These are phyloP conservation scores for Rhizopus arrhizus DNA, from an alignment of 371 early-diverging fungal species.

Conservation along the genomic window DNA sequence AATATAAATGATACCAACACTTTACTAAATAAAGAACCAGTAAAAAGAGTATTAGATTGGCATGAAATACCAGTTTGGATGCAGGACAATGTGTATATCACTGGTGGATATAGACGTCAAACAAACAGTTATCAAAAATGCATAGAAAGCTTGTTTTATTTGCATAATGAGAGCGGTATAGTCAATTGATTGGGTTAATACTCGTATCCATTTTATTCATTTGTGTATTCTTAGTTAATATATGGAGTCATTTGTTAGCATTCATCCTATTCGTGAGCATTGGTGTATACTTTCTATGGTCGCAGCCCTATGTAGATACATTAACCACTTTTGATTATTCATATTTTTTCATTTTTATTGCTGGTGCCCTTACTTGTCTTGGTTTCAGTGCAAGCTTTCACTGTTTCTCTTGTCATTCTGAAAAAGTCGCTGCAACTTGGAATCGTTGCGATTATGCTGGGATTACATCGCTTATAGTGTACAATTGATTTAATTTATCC, in stretches of 20 bases:
- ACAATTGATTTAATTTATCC: slow-evolving; percentile 12
- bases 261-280: slow-evolving; percentile 66
- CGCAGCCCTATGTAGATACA: slow-evolving; percentile 44
- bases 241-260: slow-evolving; percentile 84
- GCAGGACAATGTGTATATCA: slow-evolving; percentile 70
- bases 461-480: slow-evolving; percentile 84
- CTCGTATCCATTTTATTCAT: neutral
- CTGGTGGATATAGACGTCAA: slow-evolving; percentile 79
- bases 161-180: slow-evolving; percentile 88
- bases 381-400: slow-evolving; percentile 83
- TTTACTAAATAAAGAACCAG: slow-evolving; percentile 9
- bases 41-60: slow-evolving; percentile 22
- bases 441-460: slow-evolving; percentile 93
- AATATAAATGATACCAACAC: slow-evolving; percentile 15
- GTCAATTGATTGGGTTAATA: neutral
- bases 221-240: slow-evolving; percentile 61
- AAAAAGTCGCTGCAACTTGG: slow-evolving; percentile 64
- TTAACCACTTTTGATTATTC: slow-evolving; percentile 61
- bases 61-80: slow-evolving; percentile 74
- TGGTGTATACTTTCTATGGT: slow-evolving; percentile 54
- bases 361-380: slow-evolving; percentile 78
- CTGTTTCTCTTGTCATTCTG: slow-evolving; percentile 86
- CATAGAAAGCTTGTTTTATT: slow-evolving; percentile 71
- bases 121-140: slow-evolving; percentile 75
- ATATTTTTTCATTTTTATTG: slow-evolving; percentile 71